Conservation (phyloP, 1,139 yeast genomes). For the Kurtzmaniella quercitrusa region DNA sequence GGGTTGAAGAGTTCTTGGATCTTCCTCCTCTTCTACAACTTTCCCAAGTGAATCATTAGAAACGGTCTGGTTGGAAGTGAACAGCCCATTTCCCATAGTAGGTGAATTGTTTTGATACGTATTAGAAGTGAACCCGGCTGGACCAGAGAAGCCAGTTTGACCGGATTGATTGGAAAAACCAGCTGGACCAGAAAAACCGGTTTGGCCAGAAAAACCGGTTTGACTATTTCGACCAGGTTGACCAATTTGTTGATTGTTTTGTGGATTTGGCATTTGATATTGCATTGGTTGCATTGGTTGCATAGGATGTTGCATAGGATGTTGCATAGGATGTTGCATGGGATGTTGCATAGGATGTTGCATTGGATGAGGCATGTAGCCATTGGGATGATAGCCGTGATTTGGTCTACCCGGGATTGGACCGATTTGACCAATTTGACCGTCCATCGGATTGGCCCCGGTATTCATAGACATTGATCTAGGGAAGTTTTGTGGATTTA, state of each 20-base stretch:
- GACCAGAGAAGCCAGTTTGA: not conserved
- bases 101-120: not conserved
- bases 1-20: slow-evolving; percentile 9
- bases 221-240: slow-evolving; percentile 5
- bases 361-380: not conserved
- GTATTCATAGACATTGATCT: slow-evolving; percentile 1
- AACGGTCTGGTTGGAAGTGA: slow-evolving; percentile 17
- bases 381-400: not conserved
- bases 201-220: slow-evolving; percentile 1
- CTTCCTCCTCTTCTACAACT: slow-evolving; percentile 42
- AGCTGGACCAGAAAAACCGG: slow-evolving; percentile 1
- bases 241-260: not conserved
- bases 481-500: slow-evolving; percentile 3
- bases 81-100: no score
- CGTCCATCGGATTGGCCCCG: not conserved
- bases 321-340: not conserved
- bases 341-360: not conserved
- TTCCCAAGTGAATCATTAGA: slow-evolving; percentile 39
- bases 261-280: not conserved
- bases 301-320: no score
- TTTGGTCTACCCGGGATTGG: slow-evolving; percentile 1
- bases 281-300: no score
- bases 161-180: not conserved
- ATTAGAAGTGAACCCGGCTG: slow-evolving; percentile 1
- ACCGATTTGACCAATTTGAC: not conserved